Evolutionary conservation across 257 asterid species (phyloP).

Genomic region (Nicotiana attenuata): DNA sequence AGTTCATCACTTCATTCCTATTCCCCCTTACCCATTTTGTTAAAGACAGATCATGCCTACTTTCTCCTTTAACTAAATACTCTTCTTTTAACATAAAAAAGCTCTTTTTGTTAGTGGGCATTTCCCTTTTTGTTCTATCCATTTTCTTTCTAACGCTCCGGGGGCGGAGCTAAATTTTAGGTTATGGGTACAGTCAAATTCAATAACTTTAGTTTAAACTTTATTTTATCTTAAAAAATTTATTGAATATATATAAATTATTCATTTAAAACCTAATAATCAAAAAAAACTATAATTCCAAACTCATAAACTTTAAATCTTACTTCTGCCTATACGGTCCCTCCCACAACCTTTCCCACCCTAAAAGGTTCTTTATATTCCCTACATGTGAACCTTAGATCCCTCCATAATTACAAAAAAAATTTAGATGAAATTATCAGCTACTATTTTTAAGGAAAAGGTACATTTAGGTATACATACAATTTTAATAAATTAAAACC

Average conservation of each 20-base stretch:
- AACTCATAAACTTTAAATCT: too few species aligned
- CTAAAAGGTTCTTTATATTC: constrained; percentile 25
- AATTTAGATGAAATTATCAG: not conserved
- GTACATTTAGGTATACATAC: not conserved
- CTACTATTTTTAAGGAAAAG: not conserved
- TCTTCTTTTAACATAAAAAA: constrained; percentile 22
- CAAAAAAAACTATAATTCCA: too few species aligned
- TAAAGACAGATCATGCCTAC: constrained; percentile 40
- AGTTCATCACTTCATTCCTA: constrained; percentile 21
- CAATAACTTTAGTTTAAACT: too few species aligned
- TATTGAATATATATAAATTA: too few species aligned
- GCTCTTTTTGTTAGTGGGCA: constrained; percentile 62
- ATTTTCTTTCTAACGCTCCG: constrained; percentile 18
- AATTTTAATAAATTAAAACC: not conserved
- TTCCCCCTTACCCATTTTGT: constrained; percentile 30
- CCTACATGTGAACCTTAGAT: not conserved
- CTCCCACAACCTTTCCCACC: constrained; percentile 25
- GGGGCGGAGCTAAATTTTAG: too few species aligned
- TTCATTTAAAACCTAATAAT: too few species aligned
- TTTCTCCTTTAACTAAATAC: constrained; percentile 21
- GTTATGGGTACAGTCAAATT: too few species aligned
- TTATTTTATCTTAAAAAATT: too few species aligned
- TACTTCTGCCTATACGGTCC: too few species aligned
- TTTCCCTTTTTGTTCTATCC: constrained; percentile 38
- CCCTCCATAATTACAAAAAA: not conserved